phyloP scores from a whole-genome alignment of 2,329 filamentous ascomycete species.

The Onygena corvina region DNA sequence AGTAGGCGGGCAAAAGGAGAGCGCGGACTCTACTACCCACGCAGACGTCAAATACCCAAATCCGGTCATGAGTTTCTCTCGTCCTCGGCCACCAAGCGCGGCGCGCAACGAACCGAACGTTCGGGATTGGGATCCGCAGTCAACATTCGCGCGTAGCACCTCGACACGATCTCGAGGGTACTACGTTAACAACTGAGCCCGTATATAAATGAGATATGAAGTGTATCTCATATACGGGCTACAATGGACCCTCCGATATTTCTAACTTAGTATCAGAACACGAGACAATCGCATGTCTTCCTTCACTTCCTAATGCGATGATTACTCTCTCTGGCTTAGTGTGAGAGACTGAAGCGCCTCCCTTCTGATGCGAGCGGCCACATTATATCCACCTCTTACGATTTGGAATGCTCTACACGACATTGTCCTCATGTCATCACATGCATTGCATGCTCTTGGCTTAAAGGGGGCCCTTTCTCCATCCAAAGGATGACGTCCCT shows the following conservation, averaged over 20 bases:
- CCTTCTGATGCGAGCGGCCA: no score
- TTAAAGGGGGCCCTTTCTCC: background rate
- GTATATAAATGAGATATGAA: background rate
- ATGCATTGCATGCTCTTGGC: background rate
- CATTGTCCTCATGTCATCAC: no score
- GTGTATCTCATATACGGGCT: background rate
- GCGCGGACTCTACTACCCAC: conserved; percentile 28
- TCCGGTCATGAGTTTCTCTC: conserved; percentile 39
- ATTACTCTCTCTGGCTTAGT: background rate
- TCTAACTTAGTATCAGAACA: background rate
- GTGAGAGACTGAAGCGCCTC: background rate
- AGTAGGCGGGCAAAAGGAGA: conserved; percentile 16
- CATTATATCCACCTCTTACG: no score
- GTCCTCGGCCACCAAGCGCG: conserved; percentile 33
- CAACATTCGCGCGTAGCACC: conserved; percentile 25
- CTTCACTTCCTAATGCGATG: background rate
- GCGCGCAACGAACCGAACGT: conserved; percentile 13
- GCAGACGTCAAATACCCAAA: conserved; percentile 37
- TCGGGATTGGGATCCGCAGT: conserved; percentile 28
- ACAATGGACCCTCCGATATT: background rate
- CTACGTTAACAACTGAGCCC: background rate
- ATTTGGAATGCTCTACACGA: no score
- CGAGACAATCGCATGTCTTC: background rate
- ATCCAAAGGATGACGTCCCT: background rate
- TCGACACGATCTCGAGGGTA: background rate